Conservation (phyloP, 805 yeast species). For the Spathaspora arborariae region DNA sequence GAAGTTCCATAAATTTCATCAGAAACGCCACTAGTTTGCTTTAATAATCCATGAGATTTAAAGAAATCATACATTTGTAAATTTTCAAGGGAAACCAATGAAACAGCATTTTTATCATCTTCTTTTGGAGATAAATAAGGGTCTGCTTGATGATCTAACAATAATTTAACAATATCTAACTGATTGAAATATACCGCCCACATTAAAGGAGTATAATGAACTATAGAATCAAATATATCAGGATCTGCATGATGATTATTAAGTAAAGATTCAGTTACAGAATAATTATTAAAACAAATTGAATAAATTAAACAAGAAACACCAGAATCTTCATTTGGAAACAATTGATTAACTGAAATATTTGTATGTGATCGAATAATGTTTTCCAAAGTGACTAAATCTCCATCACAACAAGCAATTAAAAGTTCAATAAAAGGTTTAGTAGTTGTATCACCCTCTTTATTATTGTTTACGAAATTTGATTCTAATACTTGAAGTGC, state of each 20-base stretch:
- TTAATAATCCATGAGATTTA: constrained; percentile 44
- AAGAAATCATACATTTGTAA: constrained; percentile 53
- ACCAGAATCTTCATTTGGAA: constrained; percentile 27
- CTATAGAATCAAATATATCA: constrained; percentile 46
- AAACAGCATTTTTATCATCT: constrained; percentile 48
- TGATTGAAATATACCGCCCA: constrained; percentile 76
- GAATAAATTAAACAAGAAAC: constrained; percentile 44
- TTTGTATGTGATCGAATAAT: constrained; percentile 18
- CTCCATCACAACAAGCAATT: constrained; percentile 35
- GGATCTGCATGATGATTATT: constrained; percentile 42
- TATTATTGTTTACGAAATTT: constrained; percentile 1
- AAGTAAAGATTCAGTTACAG: constrained; percentile 45
- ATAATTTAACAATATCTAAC: constrained; percentile 48
- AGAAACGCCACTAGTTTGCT: constrained; percentile 9
- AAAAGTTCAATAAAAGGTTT: constrained; percentile 21
- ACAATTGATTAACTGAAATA: constrained; percentile 14
- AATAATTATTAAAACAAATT: constrained; percentile 48
- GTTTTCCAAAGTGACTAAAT: constrained; percentile 30
- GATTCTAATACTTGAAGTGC: constrained; percentile 19
- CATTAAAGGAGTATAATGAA: constrained; percentile 70
- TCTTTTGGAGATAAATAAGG: constrained; percentile 35
- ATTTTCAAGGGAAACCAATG: constrained; percentile 53
- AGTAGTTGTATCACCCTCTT: too few species aligned
- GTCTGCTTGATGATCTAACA: constrained; percentile 65
- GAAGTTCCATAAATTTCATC: constrained; percentile 7